Conservation (phyloP, 805 yeast genomes). For the Diddensiella caesifluorescens region DNA sequence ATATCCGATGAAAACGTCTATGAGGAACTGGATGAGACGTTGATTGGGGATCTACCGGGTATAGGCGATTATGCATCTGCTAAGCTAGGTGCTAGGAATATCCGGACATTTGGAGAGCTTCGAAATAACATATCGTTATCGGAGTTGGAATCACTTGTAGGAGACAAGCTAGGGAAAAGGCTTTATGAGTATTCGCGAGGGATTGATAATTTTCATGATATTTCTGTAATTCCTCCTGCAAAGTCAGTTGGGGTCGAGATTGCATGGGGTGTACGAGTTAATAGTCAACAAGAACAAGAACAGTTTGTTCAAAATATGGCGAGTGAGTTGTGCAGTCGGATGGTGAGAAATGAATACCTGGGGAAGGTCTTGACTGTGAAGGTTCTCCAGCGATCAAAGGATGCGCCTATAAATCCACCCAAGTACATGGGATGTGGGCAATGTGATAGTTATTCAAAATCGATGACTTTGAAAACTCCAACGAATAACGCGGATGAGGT, state of each 20-base stretch:
- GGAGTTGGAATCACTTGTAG: slow-evolving; percentile 47
- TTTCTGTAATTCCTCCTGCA: slow-evolving; percentile 40
- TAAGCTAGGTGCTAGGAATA: slow-evolving; percentile 39
- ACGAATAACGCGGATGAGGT: slow-evolving; percentile 58
- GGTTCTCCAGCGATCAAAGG: slow-evolving; percentile 54
- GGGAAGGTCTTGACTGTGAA: slow-evolving; percentile 62
- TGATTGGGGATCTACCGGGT: slow-evolving; percentile 40
- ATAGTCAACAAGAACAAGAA: slow-evolving; percentile 55
- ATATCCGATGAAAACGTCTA: slow-evolving; percentile 32
- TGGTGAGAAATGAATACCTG: slow-evolving; percentile 41
- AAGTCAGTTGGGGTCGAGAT: slow-evolving; percentile 84
- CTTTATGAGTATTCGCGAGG: slow-evolving; percentile 61
- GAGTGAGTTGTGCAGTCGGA: slow-evolving; percentile 52
- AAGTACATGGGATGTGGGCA: slow-evolving; percentile 82
- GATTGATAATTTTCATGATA: slow-evolving; percentile 55
- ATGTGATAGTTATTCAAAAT: slow-evolving; percentile 60
- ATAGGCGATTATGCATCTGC: slow-evolving; percentile 38
- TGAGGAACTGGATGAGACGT: slow-evolving; percentile 36
- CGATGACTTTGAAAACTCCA: slow-evolving; percentile 54
- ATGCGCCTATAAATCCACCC: slow-evolving; percentile 69
- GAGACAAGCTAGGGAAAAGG: slow-evolving; percentile 64
- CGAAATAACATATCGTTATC: slow-evolving; percentile 29
- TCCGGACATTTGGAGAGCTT: slow-evolving; percentile 39
- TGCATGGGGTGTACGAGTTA: slow-evolving; percentile 84
- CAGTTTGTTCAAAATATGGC: slow-evolving; percentile 53